Evolutionary conservation across 2,329 filamentous ascomycete genomes (phyloP), one percentile per base, ranked within the genome.

Genomic region (Pezicula carpinea): DNA sequence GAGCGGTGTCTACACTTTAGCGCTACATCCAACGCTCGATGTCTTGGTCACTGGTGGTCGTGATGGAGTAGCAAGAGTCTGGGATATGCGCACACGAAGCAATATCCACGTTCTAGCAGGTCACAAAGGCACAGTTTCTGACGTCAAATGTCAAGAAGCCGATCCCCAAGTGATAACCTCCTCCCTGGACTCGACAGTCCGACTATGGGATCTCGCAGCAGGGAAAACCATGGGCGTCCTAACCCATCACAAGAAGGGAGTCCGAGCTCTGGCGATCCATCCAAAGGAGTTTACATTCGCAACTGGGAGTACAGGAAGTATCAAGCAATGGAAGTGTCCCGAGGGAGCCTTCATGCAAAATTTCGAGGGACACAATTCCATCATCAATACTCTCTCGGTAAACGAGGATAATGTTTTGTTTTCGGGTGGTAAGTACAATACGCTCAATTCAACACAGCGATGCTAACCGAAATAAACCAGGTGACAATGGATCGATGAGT

Each of bases 311-410:
- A 91, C 92, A 0, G 87, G 87, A 19, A 91, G 87, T 64, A 96
- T 99, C 70, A 99, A 99, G 74, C 93, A 99, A 70, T 99, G 93
- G 92, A 96, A 97, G 67, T 97, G 91, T 57, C 95, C 95, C 1
- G 90, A 96, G 64, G 95, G 92, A 32, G 89, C 89, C 14, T 97
- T 99, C 65, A 99, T 99, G 93, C 91, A 96, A 67, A 97, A 97
- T 64, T 97, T 97, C 61, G 89, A 96, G 36, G 92, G 92, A 4
- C 92, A 97, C 63, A 96, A 96, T 61, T 82, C 89, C 50, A 95
- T 99, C 65, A 92, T 99, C 72, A 99, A 99, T 69, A 90, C 90
- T 0, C 72, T 99, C 39, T 80, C 89, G 36, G 90, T 93, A 26
- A 99, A 99, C 66, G 88, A 95, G 60, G 89, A 96, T 64, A 93